Percentiles rank a stretch among this genome's conserved stretches.
Evolutionary conservation across 1,284 basidiomycete species (phyloP).

Genomic region (Trichosporon asahii): DNA sequence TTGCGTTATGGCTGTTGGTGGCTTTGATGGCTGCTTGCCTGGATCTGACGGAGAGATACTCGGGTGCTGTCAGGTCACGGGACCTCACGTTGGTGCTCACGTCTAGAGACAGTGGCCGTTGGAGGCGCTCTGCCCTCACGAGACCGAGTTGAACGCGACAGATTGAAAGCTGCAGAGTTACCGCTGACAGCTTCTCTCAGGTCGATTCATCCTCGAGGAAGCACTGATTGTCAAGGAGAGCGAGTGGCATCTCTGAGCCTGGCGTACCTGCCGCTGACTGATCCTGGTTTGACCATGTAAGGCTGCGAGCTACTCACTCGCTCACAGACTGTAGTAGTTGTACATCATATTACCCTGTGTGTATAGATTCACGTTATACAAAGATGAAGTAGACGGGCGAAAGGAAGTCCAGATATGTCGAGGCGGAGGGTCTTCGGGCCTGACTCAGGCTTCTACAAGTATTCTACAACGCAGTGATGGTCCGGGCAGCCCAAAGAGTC

Average conservation of each 20-base stretch:
- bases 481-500: neutral
- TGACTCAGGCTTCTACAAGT: constrained; percentile 1
- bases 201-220: constrained; percentile 49
- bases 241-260: constrained; percentile 34
- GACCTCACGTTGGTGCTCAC: too few species aligned
- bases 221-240: constrained; percentile 56
- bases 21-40: neutral
- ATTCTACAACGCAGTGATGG: neutral
- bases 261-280: neutral
- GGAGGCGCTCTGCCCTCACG: too few species aligned
- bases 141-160: neutral
- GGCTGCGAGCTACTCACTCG: neutral
- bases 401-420: neutral
- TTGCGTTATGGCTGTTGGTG: neutral
- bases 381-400: neutral
- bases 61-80: neutral
- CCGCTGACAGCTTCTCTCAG: constrained; percentile 22
- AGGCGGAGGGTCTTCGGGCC: neutral
- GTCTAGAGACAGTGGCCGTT: too few species aligned
- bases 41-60: neutral
- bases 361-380: neutral
- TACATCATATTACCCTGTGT: neutral
- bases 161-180: neutral
- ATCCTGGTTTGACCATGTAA: neutral
- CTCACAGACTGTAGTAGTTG: neutral